These are phyloP conservation scores for Rhexocercosporidium sp. DNA, from an alignment of 2,329 filamentous ascomycete genomes.

Conservation along the genomic window DNA sequence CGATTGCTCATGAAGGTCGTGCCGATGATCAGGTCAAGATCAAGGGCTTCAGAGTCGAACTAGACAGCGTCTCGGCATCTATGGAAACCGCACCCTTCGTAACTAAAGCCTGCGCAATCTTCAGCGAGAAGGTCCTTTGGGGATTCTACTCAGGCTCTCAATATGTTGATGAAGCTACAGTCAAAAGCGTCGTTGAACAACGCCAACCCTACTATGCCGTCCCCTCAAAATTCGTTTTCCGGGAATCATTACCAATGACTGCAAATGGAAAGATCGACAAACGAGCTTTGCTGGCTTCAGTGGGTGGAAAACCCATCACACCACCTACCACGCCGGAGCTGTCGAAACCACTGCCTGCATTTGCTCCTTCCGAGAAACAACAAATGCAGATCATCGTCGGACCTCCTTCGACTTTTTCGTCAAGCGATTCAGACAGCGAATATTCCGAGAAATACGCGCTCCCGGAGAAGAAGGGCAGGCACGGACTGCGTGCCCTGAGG, in stretches of 20 bases:
- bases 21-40: conserved; percentile 68
- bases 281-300: conserved; percentile 44
- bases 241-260: conserved; percentile 54
- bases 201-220: conserved; percentile 61
- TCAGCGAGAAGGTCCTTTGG: conserved; percentile 54
- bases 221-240: conserved; percentile 51
- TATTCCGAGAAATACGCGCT: conserved; percentile 32
- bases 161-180: conserved; percentile 39
- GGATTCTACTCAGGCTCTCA: conserved; percentile 51
- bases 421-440: neutral
- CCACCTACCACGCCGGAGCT: conserved; percentile 17
- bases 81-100: conserved; percentile 53
- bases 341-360: conserved; percentile 26
- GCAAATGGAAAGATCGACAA: conserved; percentile 63
- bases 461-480: conserved; percentile 48
- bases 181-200: conserved; percentile 24
- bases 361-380: neutral
- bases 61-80: conserved; percentile 60
- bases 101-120: conserved; percentile 52
- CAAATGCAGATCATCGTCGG: neutral
- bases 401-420: conserved; percentile 2
- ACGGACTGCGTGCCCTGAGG: conserved; percentile 40
- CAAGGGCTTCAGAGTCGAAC: conserved; percentile 65
- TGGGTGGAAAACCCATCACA: conserved; percentile 13
- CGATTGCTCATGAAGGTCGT: conserved; percentile 59